Evolutionary conservation across 2,329 filamentous ascomycete genomes (phyloP).

Genomic region (Dryadomyces quercus-mongolicae): DNA sequence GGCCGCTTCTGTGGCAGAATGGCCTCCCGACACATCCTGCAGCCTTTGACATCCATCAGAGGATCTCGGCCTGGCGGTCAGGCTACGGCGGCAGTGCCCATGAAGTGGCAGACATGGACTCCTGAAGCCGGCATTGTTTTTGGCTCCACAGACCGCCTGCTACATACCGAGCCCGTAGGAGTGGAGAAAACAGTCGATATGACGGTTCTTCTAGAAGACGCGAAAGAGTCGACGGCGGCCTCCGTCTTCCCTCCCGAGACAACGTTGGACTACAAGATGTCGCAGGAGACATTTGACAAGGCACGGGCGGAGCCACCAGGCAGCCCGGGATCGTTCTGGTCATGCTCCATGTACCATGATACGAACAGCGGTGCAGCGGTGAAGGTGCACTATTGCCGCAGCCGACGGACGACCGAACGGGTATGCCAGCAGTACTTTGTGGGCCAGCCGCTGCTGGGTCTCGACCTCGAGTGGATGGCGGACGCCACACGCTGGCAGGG

Average conservation of each 20-base stretch:
- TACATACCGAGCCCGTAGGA: background rate
- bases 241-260: no score
- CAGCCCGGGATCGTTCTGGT: constrained; percentile 49
- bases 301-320: constrained; percentile 34
- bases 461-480: constrained; percentile 77
- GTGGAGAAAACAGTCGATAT: background rate
- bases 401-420: constrained; percentile 52
- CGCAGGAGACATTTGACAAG: constrained; percentile 29
- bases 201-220: background rate
- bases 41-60: background rate
- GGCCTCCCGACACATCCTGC: background rate
- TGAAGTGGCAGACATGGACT: constrained; percentile 21
- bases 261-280: constrained; percentile 33
- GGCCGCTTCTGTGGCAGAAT: background rate
- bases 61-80: background rate
- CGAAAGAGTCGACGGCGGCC: no score
- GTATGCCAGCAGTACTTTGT: constrained; percentile 54
- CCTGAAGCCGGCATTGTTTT: constrained; percentile 27
- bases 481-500: constrained; percentile 32
- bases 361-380: constrained; percentile 37
- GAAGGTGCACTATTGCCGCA: constrained; percentile 67
- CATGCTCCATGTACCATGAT: constrained; percentile 53
- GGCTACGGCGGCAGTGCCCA: background rate
- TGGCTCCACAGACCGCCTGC: background rate
- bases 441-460: constrained; percentile 60